Conservation (phyloP, 2,329 filamentous ascomycete genomes). For the Fusarium poae region DNA sequence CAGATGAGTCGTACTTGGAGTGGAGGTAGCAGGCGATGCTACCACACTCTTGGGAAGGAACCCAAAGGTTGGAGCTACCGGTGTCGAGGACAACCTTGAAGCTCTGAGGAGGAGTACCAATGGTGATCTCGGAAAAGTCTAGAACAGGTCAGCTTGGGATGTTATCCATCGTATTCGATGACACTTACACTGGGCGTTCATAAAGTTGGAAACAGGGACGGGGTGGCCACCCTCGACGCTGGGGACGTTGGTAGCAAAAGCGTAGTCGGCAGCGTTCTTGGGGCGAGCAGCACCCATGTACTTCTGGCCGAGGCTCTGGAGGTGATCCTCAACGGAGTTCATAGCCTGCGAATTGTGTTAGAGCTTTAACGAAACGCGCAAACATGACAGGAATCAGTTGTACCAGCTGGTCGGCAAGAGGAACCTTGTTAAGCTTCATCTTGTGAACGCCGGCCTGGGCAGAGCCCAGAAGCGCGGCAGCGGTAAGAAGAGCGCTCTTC, state of each 20-base stretch:
- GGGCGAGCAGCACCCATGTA: conserved; percentile 83
- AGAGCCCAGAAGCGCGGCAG: conserved; percentile 84
- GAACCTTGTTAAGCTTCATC: conserved; percentile 97
- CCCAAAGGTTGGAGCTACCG: conserved; percentile 99
- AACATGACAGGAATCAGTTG: conserved; percentile 53
- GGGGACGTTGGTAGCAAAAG: conserved; percentile 82
- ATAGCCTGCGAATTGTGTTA: conserved; percentile 68
- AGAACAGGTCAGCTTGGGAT: conserved; percentile 31
- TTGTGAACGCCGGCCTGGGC: conserved; percentile 91
- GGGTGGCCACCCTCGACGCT: conserved; percentile 77
- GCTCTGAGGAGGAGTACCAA: conserved; percentile 90
- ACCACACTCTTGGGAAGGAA: conserved; percentile 88
- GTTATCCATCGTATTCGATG: neutral
- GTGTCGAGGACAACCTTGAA: conserved; percentile 99
- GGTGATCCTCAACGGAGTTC: conserved; percentile 83
- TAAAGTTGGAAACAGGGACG: conserved; percentile 94
- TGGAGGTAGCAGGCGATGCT: conserved; percentile 99
- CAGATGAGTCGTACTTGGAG: conserved; percentile 92
- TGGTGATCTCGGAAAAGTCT: conserved; percentile 97
- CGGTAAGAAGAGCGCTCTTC: conserved; percentile 86
- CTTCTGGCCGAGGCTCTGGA: conserved; percentile 90
- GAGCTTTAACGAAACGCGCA: conserved; percentile 3
- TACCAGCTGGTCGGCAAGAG: conserved; percentile 92
- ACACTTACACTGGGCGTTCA: conserved; percentile 95
- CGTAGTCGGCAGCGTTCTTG: conserved; percentile 75